Evolutionary conservation across 805 yeast species (phyloP), one percentile per base, ranked within the genome.

Genomic region (Myxozyma kluyveri): DNA sequence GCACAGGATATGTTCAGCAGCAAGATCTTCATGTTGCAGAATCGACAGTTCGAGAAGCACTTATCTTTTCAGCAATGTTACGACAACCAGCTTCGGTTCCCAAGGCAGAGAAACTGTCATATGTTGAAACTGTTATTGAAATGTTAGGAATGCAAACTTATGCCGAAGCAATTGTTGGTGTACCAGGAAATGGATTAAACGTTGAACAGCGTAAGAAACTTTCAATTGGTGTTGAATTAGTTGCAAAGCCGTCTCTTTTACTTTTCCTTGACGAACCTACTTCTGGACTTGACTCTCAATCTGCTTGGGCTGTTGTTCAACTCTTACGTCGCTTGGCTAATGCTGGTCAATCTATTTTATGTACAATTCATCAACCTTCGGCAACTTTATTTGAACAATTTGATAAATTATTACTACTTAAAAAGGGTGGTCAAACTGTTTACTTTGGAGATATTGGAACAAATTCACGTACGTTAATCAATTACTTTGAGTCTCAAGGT

Each of bases 1-100:
- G 86, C 3, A 84, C 86, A 65, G 93, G 93, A 50, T 85, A 84
- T 66, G 88, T 82, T 38, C 88, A 85, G 68, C 93, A 85, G 69
- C 89, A 84, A 65, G 91, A 85, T 74, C 70, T 85, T 58, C 93
- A 85, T 67, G 72, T 84, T 65, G 75, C 79, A 32, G 79, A 82
- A 42, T 71, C 83, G 17, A 82, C 91, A 36, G 91, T 85, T 14
- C 78, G 89, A 59, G 93, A 85, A 68, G 82, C 91, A 3, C 74
- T 85, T 56, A 72, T 75, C 47, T 86, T 85, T 68, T 79, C 88
- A 42, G 91, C 91, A 21, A 72, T 79, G 54, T 71, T 85, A 63
- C 81, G 93, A 70, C 88, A 82, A 68, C 86, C 88, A 12, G 66
- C 70, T n/a, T 61, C 70, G 37, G 79, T 78, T 21, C 75, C 87